Evolutionary conservation across 257 asterid genomes (phyloP).

Genomic region (Galeopsis tetrahit): DNA sequence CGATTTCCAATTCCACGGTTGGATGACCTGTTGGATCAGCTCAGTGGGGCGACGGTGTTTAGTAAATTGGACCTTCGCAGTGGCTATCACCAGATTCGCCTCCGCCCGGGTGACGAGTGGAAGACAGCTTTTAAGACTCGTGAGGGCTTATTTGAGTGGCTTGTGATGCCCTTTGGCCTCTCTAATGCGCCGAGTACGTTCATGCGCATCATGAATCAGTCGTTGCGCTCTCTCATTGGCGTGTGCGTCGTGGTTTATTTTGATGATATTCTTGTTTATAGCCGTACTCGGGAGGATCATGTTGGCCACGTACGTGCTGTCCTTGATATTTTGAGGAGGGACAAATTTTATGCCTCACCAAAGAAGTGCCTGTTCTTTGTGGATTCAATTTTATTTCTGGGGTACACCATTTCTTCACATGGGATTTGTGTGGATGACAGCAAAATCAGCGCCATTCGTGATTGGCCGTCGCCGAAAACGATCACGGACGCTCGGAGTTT

Average conservation of each 20-base stretch:
- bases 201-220: too few species aligned
- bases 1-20: neutral
- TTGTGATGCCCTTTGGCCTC: neutral
- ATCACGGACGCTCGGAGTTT: neutral
- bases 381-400: neutral
- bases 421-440: neutral
- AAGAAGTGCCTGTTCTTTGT: neutral
- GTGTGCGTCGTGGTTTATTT: too few species aligned
- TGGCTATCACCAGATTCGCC: neutral
- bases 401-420: neutral
- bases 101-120: too few species aligned
- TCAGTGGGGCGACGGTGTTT: neutral
- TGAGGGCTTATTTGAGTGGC: too few species aligned
- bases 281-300: too few species aligned
- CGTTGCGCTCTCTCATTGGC: too few species aligned
- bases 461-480: neutral
- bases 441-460: neutral
- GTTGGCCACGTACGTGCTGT: neutral
- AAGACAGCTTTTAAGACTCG: too few species aligned
- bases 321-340: neutral
- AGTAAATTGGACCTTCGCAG: neutral
- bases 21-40: neutral
- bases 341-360: neutral
- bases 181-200: neutral
- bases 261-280: too few species aligned